phyloP scores from a whole-genome alignment of 441 rosid genomes.

The Dalechampia spathulata region DNA sequence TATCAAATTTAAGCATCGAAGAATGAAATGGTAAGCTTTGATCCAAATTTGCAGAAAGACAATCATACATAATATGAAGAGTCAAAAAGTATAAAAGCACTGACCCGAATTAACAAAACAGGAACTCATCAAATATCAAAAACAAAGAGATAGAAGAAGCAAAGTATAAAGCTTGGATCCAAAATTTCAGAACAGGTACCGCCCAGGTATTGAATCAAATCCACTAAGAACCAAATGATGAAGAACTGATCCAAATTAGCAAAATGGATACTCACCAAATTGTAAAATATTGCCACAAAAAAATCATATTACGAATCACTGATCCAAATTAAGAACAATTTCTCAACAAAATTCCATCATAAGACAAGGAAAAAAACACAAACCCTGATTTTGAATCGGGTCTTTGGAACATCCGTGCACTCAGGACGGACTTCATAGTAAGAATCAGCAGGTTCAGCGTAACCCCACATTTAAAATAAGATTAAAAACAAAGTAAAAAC shows the following conservation, averaged over 20 bases:
- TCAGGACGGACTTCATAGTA: slow-evolving; percentile 83
- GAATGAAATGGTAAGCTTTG: no score
- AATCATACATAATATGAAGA: no score
- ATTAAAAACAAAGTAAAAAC: background rate
- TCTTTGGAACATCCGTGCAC: slow-evolving; percentile 77
- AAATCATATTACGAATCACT: background rate
- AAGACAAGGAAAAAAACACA: slow-evolving; percentile 4
- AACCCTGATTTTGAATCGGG: slow-evolving; percentile 86
- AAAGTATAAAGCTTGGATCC: background rate
- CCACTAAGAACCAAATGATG: background rate
- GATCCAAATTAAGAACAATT: background rate
- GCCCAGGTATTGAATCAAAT: background rate
- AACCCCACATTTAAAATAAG: slow-evolving; percentile 54
- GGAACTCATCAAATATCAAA: background rate
- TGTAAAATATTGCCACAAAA: background rate
- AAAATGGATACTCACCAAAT: background rate
- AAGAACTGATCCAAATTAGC: background rate
- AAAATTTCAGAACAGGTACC: background rate
- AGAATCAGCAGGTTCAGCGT: slow-evolving; percentile 64
- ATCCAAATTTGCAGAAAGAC: no score
- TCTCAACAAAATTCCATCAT: background rate
- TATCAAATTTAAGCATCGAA: no score
- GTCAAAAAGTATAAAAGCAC: no score
- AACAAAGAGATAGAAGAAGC: no score
- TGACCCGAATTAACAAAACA: background rate